These are phyloP conservation scores for Angophora floribunda DNA, from an alignment of 345 rosid genomes.

Conservation along the genomic window DNA sequence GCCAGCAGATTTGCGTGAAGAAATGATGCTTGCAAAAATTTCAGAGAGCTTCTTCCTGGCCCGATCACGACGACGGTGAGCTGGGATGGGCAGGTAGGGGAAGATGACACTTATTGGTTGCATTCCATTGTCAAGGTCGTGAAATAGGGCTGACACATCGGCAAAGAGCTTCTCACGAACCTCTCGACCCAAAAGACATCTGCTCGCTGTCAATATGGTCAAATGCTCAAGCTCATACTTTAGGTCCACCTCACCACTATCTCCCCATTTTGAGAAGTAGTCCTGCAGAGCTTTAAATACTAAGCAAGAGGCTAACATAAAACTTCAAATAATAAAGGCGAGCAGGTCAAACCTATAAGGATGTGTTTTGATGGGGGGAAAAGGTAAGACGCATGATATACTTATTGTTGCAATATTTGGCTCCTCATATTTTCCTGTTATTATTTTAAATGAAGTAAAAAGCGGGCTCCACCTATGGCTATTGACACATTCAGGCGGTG, in stretches of 20 bases:
- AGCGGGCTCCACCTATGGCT: background rate
- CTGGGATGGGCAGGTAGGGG: constrained; percentile 90
- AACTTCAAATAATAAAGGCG: background rate
- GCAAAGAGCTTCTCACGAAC: constrained; percentile 94
- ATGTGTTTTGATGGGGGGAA: background rate
- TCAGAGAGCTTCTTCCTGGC: constrained; percentile 80
- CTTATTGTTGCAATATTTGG: background rate
- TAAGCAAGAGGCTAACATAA: background rate
- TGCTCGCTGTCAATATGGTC: constrained; percentile 96
- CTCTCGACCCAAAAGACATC: constrained; percentile 89
- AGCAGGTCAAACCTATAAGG: background rate
- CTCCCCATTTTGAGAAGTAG: constrained; percentile 94
- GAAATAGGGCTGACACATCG: constrained; percentile 90
- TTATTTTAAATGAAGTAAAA: background rate
- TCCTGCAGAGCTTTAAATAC: constrained; percentile 38
- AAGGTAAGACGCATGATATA: background rate
- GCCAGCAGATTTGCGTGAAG: constrained; percentile 62
- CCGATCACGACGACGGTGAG: constrained; percentile 85
- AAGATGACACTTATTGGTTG: constrained; percentile 89
- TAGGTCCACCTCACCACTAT: constrained; percentile 82
- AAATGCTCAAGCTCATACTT: constrained; percentile 89
- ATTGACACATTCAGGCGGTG: background rate
- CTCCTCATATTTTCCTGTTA: background rate
- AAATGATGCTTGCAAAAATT: constrained; percentile 66
- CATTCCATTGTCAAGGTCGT: constrained; percentile 97